These are phyloP conservation scores for Austroboletus novae-zelandiae DNA, from an alignment of 1,284 basidiomycete species.

Conservation along the genomic window DNA sequence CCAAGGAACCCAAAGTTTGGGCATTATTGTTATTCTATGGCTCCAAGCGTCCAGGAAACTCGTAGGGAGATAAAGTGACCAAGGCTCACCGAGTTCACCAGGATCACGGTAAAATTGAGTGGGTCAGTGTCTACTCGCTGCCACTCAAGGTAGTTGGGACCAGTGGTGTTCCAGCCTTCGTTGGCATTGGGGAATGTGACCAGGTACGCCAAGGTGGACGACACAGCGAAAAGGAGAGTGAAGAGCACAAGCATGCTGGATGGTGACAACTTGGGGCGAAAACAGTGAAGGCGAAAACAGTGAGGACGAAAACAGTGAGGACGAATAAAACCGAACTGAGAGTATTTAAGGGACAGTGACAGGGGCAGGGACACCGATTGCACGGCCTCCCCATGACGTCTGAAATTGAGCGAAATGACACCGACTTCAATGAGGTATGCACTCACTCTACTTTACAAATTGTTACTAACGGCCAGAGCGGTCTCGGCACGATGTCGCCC, in stretches of 20 bases:
- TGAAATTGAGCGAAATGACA: no score
- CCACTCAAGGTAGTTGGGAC: constrained; percentile 64
- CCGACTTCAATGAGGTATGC: neutral
- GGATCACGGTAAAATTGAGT: constrained; percentile 63
- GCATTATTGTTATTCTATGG: constrained; percentile 27
- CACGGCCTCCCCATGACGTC: neutral
- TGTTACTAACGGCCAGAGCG: constrained; percentile 34
- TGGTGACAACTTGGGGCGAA: neutral
- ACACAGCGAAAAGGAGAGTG: constrained; percentile 48
- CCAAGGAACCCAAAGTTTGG: constrained; percentile 49
- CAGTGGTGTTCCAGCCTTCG: constrained; percentile 57
- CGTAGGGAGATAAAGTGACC: neutral
- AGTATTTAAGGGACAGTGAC: neutral
- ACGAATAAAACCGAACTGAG: neutral
- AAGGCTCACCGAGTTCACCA: constrained; percentile 58
- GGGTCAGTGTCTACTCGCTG: constrained; percentile 61
- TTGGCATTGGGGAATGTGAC: constrained; percentile 52
- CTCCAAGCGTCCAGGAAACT: constrained; percentile 1
- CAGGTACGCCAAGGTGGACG: constrained; percentile 58
- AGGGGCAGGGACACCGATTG: neutral
- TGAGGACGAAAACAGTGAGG: no score
- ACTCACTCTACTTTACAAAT: neutral
- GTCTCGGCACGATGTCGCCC: no score
- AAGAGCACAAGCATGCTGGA: constrained; percentile 46
- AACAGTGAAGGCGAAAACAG: neutral